Evolutionary conservation across 352 stramenopile genomes (phyloP), one percentile per base, ranked within the genome.

Genomic region (Pythium phragmiticola): DNA sequence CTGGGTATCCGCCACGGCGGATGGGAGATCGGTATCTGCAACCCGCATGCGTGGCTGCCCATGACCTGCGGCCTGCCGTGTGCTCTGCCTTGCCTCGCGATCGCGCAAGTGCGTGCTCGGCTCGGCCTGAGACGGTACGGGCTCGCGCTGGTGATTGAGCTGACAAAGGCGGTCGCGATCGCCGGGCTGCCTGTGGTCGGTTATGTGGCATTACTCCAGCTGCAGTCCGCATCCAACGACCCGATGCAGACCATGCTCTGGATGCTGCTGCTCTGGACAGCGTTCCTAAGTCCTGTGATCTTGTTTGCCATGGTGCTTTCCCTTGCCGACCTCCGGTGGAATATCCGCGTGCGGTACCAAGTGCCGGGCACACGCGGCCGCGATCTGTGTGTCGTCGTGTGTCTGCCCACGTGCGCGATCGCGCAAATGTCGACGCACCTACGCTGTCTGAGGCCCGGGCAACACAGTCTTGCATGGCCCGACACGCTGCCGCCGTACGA

Each of bases 391-490:
- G 17, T 33, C 55, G 26, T 69, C 41, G 28, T 52, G 60, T 54
- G 60, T 54, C 23, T 66, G 62, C 51, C 57, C 26, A 68, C 60
- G 21, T 81, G 71, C 47, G 52, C 39, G 1, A 49, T 81, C 17
- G 68, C 71, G n/a, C 74, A 81, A 42, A 73, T 77, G 70, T 61
- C 70, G 51, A 72, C 63, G 28, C 67, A 77, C 45, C 23, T 72
- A 33, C 63, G 74, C 45, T 70, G 66, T 36, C 66, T 74, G 52
- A 66, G 60, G 77, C 89, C 21, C 65, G 30, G 82, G 58, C 88
- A 72, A 85, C 90, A 87, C 80, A 91, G 70, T 47, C 93, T 78
- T 68, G 78, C 48, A 62, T 74, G 39, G 72, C 49, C 59, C 0
- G 69, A 70, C 48, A 58, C 65, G 57, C 57, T 74, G 26, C 70